Conservation (phyloP, 177 flowering plant species). For the Vitis hybrid region DNA sequence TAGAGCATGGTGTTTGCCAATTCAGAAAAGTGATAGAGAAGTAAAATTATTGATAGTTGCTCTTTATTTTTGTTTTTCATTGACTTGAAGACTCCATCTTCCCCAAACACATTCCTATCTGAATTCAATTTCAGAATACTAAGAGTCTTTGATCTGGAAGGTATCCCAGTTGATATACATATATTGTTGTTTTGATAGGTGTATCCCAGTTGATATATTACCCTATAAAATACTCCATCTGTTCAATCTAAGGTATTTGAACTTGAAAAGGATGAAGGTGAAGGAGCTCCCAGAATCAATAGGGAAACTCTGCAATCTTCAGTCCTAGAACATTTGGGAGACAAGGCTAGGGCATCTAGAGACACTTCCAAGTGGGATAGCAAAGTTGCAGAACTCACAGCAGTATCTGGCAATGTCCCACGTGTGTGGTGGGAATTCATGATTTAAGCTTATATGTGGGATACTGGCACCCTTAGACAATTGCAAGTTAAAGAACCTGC, state of each 20-base stretch:
- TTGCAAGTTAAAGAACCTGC: background rate
- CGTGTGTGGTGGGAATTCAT: too few species aligned
- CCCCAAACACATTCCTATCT: conserved; percentile 7
- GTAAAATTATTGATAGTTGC: conserved; percentile 22
- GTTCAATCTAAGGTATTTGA: conserved; percentile 25
- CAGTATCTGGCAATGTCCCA: conserved; percentile 12
- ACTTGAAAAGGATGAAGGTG: conserved; percentile 16
- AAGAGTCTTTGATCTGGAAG: conserved; percentile 35
- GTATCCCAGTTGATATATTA: background rate
- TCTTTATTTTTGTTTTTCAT: conserved; percentile 29
- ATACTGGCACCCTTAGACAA: conserved; percentile 6
- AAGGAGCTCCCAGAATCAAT: conserved; percentile 23
- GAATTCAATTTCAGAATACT: conserved; percentile 18
- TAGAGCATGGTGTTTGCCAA: conserved; percentile 24
- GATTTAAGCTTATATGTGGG: too few species aligned
- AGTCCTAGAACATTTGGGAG: conserved; percentile 20
- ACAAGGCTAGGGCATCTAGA: conserved; percentile 9
- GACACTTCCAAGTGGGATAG: conserved; percentile 16
- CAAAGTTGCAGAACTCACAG: conserved; percentile 16
- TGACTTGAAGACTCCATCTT: conserved; percentile 12
- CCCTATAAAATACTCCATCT: conserved; percentile 20
- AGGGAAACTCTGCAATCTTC: conserved; percentile 13
- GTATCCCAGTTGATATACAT: conserved; percentile 13
- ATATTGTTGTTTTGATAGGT: too few species aligned
- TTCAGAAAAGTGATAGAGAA: conserved; percentile 14